Base-by-base conservation (phyloP, 257 asterid species). In the Penstemon davidsonii region DNA sequence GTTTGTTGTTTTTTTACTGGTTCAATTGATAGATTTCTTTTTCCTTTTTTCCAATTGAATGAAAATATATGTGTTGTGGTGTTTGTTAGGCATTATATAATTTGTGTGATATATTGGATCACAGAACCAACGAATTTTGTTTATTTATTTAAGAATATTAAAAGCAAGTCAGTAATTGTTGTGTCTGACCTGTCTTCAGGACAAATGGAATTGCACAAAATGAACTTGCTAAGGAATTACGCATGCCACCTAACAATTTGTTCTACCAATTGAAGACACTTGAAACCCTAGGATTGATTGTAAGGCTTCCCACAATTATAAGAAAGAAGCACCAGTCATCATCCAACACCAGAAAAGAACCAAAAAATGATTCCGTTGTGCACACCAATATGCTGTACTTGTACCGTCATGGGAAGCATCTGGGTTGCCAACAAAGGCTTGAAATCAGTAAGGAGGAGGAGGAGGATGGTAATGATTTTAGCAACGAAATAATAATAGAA, bases 401-500 rank as follows among this genome's bases (percentile, higher is more conserved):
- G 49, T 75, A 75, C 62, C 99, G 97, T 75, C 88, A 84, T 64
- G 96, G 87, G 47, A 85, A 87, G 88, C 91, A 86, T 79, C 76
- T 93, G 80, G 90, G 99, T 67, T 63, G 77, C 68, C 95, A 88
- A 68, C 88, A 88, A 79, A 93, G 94, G 81, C 87, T 93, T 77
- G 99, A 93, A 80, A 87, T 93, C 66, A 76, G 76, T 44, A 80
- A 81, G 83, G 89, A 87, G 72, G 91, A 82, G 73, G 90, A 82
- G 74, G 83, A 62, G 70, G 81, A 82, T 67, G 85, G 73, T 67
- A 80, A 60, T 67, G 92, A 78, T 70, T 61, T 65, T 70, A 62
- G 69, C 56, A 73, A 74, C 55, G 95, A 81, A 70, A 64, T 25
- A 25, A 25, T 25, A 25, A 25, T 72, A 64, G 78, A 65, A 25